phyloP scores from a whole-genome alignment of 495 filamentous ascomycete species.

The Podospora anserina region DNA sequence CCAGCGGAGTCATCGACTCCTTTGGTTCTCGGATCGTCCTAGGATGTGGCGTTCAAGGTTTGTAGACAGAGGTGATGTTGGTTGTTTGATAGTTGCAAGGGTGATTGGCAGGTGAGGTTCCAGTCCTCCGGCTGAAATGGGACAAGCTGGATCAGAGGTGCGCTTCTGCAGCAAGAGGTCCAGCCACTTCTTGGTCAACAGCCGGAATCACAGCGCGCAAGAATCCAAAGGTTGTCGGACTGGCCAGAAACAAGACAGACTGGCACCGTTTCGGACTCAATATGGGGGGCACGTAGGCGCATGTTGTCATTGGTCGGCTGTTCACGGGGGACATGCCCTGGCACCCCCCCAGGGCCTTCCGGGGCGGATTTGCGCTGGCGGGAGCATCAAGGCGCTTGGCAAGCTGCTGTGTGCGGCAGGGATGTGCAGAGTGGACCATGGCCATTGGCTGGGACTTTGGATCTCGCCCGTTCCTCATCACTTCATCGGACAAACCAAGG shows the following conservation, averaged over 20 bases:
- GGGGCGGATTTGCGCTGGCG: conserved; percentile 13
- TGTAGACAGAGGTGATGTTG: neutral
- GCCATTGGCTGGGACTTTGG: conserved; percentile 9
- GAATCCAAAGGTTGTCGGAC: conserved; percentile 22
- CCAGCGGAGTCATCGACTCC: conserved; percentile 27
- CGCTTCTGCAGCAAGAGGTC: neutral
- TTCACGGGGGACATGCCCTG: conserved; percentile 11
- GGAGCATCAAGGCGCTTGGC: conserved; percentile 18
- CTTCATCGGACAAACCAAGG: conserved; percentile 6
- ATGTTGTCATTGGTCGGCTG: conserved; percentile 21
- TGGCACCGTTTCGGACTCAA: conserved; percentile 32
- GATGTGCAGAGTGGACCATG: conserved; percentile 2
- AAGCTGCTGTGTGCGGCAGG: conserved; percentile 12
- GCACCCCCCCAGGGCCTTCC: neutral
- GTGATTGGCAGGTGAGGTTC: conserved; percentile 8
- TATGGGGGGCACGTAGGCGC: conserved; percentile 16
- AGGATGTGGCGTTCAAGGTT: neutral
- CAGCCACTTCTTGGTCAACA: conserved; percentile 11
- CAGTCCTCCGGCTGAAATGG: conserved; percentile 19
- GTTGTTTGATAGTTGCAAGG: conserved; percentile 2
- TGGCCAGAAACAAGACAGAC: conserved; percentile 30
- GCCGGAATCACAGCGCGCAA: conserved; percentile 25
- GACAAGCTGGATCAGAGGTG: neutral
- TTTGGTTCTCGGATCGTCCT: neutral
- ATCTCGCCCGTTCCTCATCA: conserved; percentile 6